Evolutionary conservation across 345 rosid species (phyloP).

Genomic region (Erodium maritimum): DNA sequence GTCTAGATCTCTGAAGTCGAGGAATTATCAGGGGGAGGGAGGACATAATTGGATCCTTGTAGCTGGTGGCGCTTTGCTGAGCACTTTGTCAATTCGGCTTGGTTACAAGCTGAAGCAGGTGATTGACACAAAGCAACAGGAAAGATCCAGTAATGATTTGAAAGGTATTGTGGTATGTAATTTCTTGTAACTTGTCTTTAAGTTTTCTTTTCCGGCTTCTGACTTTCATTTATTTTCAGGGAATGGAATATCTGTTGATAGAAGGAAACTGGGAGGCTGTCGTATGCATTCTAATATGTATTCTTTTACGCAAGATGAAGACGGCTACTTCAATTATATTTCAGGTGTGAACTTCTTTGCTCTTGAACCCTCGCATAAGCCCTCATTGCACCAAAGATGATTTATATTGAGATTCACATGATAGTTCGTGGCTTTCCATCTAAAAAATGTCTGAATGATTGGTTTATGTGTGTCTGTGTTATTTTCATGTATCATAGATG

Average conservation of each 20-base stretch:
- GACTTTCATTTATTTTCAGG: conserved; percentile 28
- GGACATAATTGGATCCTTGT: conserved; percentile 84
- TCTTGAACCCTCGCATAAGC: neutral
- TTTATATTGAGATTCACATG: neutral
- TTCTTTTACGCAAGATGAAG: conserved; percentile 41
- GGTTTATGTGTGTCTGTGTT: too few species aligned
- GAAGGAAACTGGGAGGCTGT: conserved; percentile 33
- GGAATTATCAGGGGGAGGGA: conserved; percentile 37
- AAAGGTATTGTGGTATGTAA: conserved; percentile 23
- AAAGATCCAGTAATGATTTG: conserved; percentile 24
- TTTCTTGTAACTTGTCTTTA: conserved; percentile 2
- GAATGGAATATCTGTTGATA: conserved; percentile 25
- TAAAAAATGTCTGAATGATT: too few species aligned
- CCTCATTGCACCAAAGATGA: too few species aligned
- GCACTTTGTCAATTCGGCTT: conserved; percentile 80
- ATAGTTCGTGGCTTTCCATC: too few species aligned
- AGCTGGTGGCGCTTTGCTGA: conserved; percentile 90
- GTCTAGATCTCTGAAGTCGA: conserved; percentile 44
- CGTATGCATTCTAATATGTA: conserved; percentile 34
- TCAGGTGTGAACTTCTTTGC: conserved; percentile 30
- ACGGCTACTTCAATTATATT: conserved; percentile 41
- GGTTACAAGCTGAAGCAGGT: conserved; percentile 82
- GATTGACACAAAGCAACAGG: conserved; percentile 43
- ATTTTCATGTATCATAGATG: too few species aligned
- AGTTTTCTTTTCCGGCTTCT: neutral